Base-by-base conservation (phyloP, 305 asterid species). In the Fraxinus angustifolia region DNA sequence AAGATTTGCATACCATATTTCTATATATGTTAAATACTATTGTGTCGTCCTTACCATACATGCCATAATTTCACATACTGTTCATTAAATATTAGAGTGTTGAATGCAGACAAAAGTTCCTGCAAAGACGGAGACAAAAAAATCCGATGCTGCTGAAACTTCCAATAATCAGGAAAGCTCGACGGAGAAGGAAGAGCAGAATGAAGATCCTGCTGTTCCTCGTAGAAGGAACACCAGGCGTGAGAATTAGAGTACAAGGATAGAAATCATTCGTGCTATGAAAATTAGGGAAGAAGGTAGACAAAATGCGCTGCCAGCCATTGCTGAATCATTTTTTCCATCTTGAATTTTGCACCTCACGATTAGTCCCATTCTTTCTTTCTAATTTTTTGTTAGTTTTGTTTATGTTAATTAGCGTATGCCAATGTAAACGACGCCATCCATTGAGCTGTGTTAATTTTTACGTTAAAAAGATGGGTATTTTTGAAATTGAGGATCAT, bases 101-200 rank as follows among this genome's bases (percentile, higher is more conserved):
- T 38, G 75, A 70, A 11, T 73, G 62, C 87, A 95, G 98, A 93
- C 92, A 45, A 83, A 8, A 23, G 85, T 82, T 65, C 78, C 42
- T 8, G 90, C 81, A 40, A 92, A 87, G 78, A 3, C 87, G 0
- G 79, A 89, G 90, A 50, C 60, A 16, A 50, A 50, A 50, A 87
- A 84, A 78, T 80, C 80, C 19, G 93, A 86, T 11, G 91, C 62
- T 38, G 89, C 93, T 0, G 95, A 87, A 85, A 60, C 86, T 10
- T 90, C 96, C 14, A 86, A 85, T 75, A 84, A 80, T 31, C 88
- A 89, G 84, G 91, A 48, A 75, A 84, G 83, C 84, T 78, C 85
- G 1, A 91, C 91, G 82, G 92, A 90, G 79, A 88, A 90, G 81
- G 87, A 85, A 77, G 91, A 84, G 76, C 65, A 84, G 38, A 75